Base-by-base conservation (phyloP, 23 red algal species). In the Gracilaria caudata region DNA sequence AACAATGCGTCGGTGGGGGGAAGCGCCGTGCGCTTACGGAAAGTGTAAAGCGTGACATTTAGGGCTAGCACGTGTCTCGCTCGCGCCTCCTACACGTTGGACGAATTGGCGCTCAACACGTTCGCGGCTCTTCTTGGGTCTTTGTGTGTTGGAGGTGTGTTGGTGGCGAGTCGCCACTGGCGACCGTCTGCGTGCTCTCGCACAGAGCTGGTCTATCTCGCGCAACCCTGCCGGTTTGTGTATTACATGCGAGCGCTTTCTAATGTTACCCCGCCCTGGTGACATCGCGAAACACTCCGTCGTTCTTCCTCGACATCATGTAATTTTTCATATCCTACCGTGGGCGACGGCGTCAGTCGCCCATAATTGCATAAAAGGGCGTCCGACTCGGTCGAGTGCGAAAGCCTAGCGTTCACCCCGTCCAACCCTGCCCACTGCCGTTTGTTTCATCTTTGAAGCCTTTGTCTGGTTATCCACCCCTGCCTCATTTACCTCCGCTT, bases 31-130 rank as follows among this genome's bases (percentile, higher is more conserved):
- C 21, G 57, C 23, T 60, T 60, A 60, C 57, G 57, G 49, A 53
- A 57, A 61, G 57, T 61, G 57, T 61, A 61, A 61, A 29, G 54
- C 4, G 43, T 45, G 43, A 7, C 43, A 45, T 45, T 45, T 53
- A 16, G 49, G 49, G 49, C 13, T n/a, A 17, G 49, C 49, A 16
- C 49, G 49, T 53, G 49, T 17, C 14, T 23, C 4, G 57, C 57
- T 20, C 57, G 57, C 61, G 26, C 30, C 0, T 5, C 28, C 4
- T 29, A 66, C 61, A 66, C 61, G 61, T 66, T 66, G 26, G 29
- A 3, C 14, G 61, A 66, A 66, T 66, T 36, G 61, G 61, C 26
- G 61, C 30, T 33, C 14, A 66, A 66, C 61, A 66, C 61, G 61
- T 66, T 66, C 0, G 29, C 61, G 0, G 23, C 57, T 28, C 57